Evolutionary conservation across 164 flowering plant genomes (phyloP).

Genomic region (Sextonia rubra): DNA sequence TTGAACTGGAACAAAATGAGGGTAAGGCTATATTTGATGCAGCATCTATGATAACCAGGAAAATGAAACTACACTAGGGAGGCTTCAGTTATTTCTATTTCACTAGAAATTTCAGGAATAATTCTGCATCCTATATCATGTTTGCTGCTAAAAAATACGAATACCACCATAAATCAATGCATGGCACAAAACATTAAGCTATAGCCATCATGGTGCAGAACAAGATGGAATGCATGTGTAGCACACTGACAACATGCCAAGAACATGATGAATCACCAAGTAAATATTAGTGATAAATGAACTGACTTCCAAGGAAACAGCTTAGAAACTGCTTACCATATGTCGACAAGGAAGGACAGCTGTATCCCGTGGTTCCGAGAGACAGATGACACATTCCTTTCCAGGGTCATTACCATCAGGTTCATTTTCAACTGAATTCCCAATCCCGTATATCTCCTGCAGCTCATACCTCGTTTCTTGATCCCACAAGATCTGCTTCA

Average conservation of each 20-base stretch:
- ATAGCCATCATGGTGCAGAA: not conserved
- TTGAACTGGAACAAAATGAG: too few relatives aligned
- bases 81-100: too few relatives aligned
- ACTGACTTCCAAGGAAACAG: not conserved
- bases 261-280: too few relatives aligned
- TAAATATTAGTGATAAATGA: not conserved
- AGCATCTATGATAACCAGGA: too few relatives aligned
- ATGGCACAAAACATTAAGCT: too few relatives aligned
- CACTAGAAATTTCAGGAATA: too few relatives aligned
- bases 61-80: too few relatives aligned
- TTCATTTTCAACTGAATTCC: conserved; percentile 77
- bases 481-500: conserved; percentile 91
- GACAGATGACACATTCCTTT: conserved; percentile 96
- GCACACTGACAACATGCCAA: too few relatives aligned
- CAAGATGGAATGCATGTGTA: not conserved
- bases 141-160: too few relatives aligned
- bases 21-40: too few relatives aligned
- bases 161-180: too few relatives aligned
- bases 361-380: conserved; percentile 97
- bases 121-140: too few relatives aligned
- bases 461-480: conserved; percentile 84
- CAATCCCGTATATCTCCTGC: conserved; percentile 97
- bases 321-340: conserved; percentile 51
- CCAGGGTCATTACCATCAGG: conserved; percentile 83
- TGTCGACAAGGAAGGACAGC: conserved; percentile 98